Base-by-base conservation (phyloP, 2,329 filamentous ascomycete species). In the Cordyceps farinosa region DNA sequence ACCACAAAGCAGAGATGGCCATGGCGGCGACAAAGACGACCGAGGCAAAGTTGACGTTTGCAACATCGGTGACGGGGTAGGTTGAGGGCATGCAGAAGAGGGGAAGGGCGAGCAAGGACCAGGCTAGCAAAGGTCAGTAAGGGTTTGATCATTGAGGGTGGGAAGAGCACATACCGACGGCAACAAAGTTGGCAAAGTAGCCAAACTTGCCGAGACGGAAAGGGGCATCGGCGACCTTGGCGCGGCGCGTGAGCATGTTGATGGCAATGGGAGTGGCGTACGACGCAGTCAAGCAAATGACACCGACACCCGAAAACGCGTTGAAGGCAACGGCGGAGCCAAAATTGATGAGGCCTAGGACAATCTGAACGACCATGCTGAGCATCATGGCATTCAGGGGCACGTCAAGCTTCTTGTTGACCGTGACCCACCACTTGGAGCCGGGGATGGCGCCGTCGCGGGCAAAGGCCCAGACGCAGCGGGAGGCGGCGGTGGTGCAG, bases 351-450 rank as follows among this genome's bases (percentile, higher is more conserved):
- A 87, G 70, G 38, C 85, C 87, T 5, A 91, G 82, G 15, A 84
- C 57, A 62, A 90, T 80, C 74, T 90, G 82, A 34, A 90, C 78
- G 3, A 75, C 81, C 84, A 88, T 89, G 70, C 82, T 85, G 62
- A 90, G 82, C 84, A 90, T 87, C 87, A 90, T 90, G 66, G 86
- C 87, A 72, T 90, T 90, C 62, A 90, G 69, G 0, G 88, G 88
- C 3, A 90, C 81, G 65, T 89, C 87, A 0, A 89, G 79, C 64
- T 79, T 84, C 53, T 75, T 75, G 78, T 90, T 84, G 68, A 90
- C 83, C 66, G 80, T 72, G 71, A 83, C 84, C 86, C 87, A 90
- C 76, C 73, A 77, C 63, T 77, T 75, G 63, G 84, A 84, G 17
- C 86, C 87, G 29, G 88, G 88, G 50, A 90, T 86, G 65, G 87